Evolutionary conservation across 108 stramenopile species (phyloP), one percentile per base, ranked within the genome.

Genomic region (Skeletonema marinoi): DNA sequence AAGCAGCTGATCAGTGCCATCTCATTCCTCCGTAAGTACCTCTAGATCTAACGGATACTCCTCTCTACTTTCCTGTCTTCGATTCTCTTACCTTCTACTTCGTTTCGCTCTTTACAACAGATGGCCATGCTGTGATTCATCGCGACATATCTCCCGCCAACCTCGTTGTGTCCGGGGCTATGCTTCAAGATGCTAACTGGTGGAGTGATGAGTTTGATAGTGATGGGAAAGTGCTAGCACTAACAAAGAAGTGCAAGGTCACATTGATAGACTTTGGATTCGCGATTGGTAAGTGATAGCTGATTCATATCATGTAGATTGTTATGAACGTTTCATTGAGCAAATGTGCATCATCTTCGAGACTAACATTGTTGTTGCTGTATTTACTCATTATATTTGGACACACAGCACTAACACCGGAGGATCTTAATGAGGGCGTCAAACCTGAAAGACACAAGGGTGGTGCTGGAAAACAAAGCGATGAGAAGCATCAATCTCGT

Each of bases 241-340:
- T 70, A 44, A 66, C 74, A 21, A 67, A 70, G 46, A 86, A 80
- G 66, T 93, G 90, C 44, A 87, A n/a, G 36, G 71, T 93, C 25
- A 91, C 89, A 74, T 54, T 96, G 51, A 81, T 96, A 0, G 95
- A 96, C 66, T 96, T 96, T 75, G 95, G 95, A 8, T 96, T 96
- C 77, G 91, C 95, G 2, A 46, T 46, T 46, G 44, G 44, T 46
- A n/a, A 46, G 44, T 46, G 12, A 42, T 42, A 12, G 41, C 11
- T 42, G 35, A 36, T 36, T 25, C 25, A 6, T 36, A 1, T 36
- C 35, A 1, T 6, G 6, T 36, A 6, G 25, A 25, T 36, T 6
- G 35, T 36, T 25, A 25, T 25, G 25, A 25, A 25, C 25, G 36
- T 36, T 8, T 6, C 8, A 25, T 25, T 25, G 25, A 25, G 25